Evolutionary conservation across 345 rosid genomes (phyloP).

Genomic region (Eucalyptus urophylla): DNA sequence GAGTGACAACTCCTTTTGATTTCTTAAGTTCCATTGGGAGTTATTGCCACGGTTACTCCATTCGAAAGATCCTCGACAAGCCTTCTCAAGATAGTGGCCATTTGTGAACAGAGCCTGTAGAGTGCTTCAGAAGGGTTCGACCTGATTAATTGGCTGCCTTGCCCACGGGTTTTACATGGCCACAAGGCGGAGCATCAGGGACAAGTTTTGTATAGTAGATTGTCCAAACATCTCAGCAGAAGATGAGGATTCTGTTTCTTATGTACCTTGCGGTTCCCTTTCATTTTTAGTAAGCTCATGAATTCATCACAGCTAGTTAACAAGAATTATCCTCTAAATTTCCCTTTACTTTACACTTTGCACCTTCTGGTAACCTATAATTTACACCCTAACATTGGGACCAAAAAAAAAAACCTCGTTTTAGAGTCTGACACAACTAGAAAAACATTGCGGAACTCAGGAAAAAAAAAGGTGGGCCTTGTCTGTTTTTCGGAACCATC

Average conservation of each 20-base stretch:
- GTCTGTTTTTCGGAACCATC: not conserved
- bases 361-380: not conserved
- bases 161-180: not conserved
- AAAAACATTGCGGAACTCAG: not conserved
- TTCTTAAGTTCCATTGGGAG: not conserved
- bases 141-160: not conserved
- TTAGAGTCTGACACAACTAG: not conserved
- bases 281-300: not conserved
- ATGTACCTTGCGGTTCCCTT: not conserved
- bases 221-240: not conserved
- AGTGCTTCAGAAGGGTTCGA: not conserved
- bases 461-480: not conserved
- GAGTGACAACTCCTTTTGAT: not conserved
- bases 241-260: not conserved
- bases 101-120: not conserved
- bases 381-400: not conserved
- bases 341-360: not conserved
- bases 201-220: conserved; percentile 2
- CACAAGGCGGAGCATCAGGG: not conserved
- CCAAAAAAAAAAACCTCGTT: not conserved
- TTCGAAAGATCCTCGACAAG: not conserved
- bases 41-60: not conserved
- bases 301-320: not conserved
- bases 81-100: not conserved
- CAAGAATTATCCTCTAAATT: not conserved